phyloP scores from a whole-genome alignment of 345 rosid species.

The Luvunga scandens region DNA sequence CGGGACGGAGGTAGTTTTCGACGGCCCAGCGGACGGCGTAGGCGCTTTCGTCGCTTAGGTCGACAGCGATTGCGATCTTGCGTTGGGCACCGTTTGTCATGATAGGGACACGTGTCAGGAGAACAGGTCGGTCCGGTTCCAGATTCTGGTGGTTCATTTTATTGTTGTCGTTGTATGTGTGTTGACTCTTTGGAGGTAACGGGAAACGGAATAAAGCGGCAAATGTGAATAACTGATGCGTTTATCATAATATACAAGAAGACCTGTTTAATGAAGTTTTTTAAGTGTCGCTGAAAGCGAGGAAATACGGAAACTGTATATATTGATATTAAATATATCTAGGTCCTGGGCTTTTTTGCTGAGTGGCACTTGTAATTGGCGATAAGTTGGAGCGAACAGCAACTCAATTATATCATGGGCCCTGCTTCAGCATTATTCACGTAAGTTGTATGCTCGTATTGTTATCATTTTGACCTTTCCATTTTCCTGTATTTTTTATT shows the following conservation, averaged over 20 bases:
- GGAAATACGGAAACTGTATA: too few species aligned
- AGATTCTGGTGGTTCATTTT: background rate
- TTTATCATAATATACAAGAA: too few species aligned
- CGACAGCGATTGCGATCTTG: conserved; percentile 64
- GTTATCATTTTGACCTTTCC: background rate
- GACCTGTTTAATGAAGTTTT: too few species aligned
- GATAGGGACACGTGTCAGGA: conserved; percentile 21
- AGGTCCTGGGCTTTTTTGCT: too few species aligned
- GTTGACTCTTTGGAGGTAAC: background rate
- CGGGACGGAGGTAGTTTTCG: conserved; percentile 63
- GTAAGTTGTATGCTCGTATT: background rate
- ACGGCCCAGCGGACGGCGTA: conserved; percentile 66
- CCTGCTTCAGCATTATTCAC: background rate
- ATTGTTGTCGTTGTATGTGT: background rate
- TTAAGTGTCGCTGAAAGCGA: too few species aligned
- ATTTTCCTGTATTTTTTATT: background rate
- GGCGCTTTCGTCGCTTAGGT: conserved; percentile 69
- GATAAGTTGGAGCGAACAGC: background rate
- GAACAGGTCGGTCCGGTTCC: conserved; percentile 19
- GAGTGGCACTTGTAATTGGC: background rate
- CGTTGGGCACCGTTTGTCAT: conserved; percentile 40
- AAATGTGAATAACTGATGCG: background rate
- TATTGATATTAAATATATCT: too few species aligned
- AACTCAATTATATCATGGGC: background rate
- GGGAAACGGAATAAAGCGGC: background rate